phyloP scores from a whole-genome alignment of 1,284 basidiomycete genomes.

The Sanghuangporus sanghuang region DNA sequence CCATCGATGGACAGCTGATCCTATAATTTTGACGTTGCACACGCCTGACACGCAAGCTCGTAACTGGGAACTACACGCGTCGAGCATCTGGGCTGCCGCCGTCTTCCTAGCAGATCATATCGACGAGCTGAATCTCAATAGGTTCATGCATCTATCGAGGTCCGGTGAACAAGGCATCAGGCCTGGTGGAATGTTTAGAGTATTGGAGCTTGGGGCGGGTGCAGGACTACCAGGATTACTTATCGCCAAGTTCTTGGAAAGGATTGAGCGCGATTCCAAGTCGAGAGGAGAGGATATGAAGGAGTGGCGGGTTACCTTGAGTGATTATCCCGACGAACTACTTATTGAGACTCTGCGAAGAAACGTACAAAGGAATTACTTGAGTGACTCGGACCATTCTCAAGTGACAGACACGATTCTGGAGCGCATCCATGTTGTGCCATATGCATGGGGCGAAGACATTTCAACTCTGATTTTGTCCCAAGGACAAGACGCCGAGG shows the following conservation, averaged over 20 bases:
- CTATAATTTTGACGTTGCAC: conserved; percentile 32
- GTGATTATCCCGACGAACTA: conserved; percentile 67
- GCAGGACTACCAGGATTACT: conserved; percentile 68
- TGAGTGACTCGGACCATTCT: not conserved
- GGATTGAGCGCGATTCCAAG: conserved; percentile 17
- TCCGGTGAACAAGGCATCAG: conserved; percentile 18
- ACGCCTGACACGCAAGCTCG: conserved; percentile 60
- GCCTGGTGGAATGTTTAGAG: conserved; percentile 25
- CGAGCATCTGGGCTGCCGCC: conserved; percentile 67
- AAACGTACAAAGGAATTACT: conserved; percentile 48
- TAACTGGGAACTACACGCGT: conserved; percentile 72
- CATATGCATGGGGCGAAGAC: conserved; percentile 63
- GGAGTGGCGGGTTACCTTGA: conserved; percentile 39
- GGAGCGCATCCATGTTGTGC: conserved; percentile 27
- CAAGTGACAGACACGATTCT: too few relatives aligned
- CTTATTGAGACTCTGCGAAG: conserved; percentile 52
- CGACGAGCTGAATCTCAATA: conserved; percentile 31
- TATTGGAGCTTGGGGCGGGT: conserved; percentile 71
- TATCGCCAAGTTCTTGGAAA: conserved; percentile 43
- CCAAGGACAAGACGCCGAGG: not conserved
- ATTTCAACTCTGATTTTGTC: conserved; percentile 29
- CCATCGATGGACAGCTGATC: conserved; percentile 4
- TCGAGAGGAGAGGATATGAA: not conserved
- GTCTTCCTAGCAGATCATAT: conserved; percentile 61
- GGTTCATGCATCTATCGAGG: conserved; percentile 22